Conservation (phyloP, 108 stramenopile species). For the Nitzschia putrida region DNA sequence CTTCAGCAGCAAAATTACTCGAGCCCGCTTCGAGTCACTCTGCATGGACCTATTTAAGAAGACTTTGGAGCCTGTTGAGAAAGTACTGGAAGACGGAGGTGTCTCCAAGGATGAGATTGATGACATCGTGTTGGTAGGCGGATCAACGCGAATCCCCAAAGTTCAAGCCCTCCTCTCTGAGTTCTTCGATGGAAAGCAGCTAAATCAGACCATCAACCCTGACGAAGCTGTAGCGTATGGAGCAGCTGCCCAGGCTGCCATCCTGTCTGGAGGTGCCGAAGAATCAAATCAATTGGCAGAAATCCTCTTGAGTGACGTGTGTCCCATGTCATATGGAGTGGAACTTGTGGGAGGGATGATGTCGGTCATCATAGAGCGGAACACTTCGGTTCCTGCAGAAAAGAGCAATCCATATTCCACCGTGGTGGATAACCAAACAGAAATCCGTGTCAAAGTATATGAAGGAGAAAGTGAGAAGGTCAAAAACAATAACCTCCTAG, state of each 20-base stretch:
- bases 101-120: slow-evolving; percentile 89
- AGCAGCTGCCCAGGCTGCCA: slow-evolving; percentile 96
- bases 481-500: slow-evolving; percentile 92
- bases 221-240: slow-evolving; percentile 98
- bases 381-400: slow-evolving; percentile 89
- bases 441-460: slow-evolving; percentile 91
- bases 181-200: slow-evolving; percentile 96
- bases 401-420: slow-evolving; percentile 91
- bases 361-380: slow-evolving; percentile 82
- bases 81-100: slow-evolving; percentile 92
- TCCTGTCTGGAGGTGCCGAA: slow-evolving; percentile 56
- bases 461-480: slow-evolving; percentile 97
- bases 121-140: slow-evolving; percentile 94
- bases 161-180: slow-evolving; percentile 91
- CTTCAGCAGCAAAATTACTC: slow-evolving; percentile 86
- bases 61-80: slow-evolving; percentile 88
- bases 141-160: slow-evolving; percentile 96
- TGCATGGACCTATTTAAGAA: slow-evolving; percentile 97
- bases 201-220: slow-evolving; percentile 90
- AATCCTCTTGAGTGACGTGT: slow-evolving; percentile 90
- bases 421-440: slow-evolving; percentile 91
- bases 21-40: slow-evolving; percentile 97
- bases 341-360: slow-evolving; percentile 93
- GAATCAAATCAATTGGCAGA: slow-evolving; percentile 68
- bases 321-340: slow-evolving; percentile 92